Evolutionary conservation across 441 rosid genomes (phyloP), one percentile per base, ranked within the genome.

Genomic region (Pelargonium fulgidum): DNA sequence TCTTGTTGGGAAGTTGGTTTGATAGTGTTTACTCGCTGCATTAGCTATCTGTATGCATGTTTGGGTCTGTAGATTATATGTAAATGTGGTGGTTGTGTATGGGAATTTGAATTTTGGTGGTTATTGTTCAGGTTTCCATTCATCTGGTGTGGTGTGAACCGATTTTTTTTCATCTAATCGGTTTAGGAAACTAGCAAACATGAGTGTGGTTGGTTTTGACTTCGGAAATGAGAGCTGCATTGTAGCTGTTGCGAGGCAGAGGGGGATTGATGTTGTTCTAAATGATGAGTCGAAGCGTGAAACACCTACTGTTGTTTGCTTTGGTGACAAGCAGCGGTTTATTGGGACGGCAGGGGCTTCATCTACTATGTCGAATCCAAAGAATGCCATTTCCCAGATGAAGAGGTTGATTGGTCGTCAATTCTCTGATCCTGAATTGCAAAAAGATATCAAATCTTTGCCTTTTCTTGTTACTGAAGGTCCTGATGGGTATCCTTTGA

Each of bases 271-370:
- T 70, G 97, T 94, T 1, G 97, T 94, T 70, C 98, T 94, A 29
- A 94, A 94, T 54, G 97, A 94, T 79, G 99, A 94, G 73, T 94
- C 99, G 0, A 92, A 92, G 71, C 97, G 98, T 6, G 99, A 94
- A 83, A 94, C 99, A 66, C 99, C 99, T 0, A 85, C 98, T n/a
- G 69, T 94, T 64, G 97, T 94, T 0, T 94, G 97, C 83, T 94
- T 94, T 61, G 99, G 98, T 0, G 98, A 94, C 68, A 94, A 94
- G 79, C 99, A 94, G 80, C 79, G 99, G 45, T 94, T 90, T 73
- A 87, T 94, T 63, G 99, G 99, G 13, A 92, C 99, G 42, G 97
- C 99, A 17, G 99, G 99, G 48, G 98, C 98, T 45, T 96, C 99
- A 13, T 79, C 98, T 0, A 80, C 88, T 36, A 92, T 89, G 85